These are phyloP conservation scores for Acacia crassicarpa DNA, from an alignment of 306 rosid species.

Conservation along the genomic window DNA sequence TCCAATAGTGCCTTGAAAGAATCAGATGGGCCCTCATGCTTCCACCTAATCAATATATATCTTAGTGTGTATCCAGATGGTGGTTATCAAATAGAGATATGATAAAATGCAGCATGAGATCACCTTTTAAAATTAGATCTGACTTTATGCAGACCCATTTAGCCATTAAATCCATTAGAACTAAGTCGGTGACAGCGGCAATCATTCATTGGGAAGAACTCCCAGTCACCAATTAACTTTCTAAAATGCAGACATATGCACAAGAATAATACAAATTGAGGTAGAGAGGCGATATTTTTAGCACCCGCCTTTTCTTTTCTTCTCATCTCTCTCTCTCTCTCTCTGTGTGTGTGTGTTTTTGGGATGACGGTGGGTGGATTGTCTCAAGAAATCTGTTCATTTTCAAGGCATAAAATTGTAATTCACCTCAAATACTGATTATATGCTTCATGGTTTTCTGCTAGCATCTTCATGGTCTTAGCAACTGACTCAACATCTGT, in stretches of 20 bases:
- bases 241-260: not conserved
- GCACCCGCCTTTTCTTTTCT: too few species aligned
- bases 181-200: not conserved
- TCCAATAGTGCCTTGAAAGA: constrained; percentile 97
- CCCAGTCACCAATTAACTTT: not conserved
- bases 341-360: too few species aligned
- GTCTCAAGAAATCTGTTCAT: not conserved
- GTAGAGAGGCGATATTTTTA: not conserved
- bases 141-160: not conserved
- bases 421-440: constrained; percentile 77
- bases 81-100: constrained; percentile 16
- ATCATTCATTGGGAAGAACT: not conserved
- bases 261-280: not conserved
- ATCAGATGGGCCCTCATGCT: constrained; percentile 92
- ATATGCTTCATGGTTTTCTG: constrained; percentile 78
- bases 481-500: constrained; percentile 71
- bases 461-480: constrained; percentile 69
- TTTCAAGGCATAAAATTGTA: not conserved
- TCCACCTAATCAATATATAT: constrained; percentile 72
- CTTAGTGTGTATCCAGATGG: constrained; percentile 24
- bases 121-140: constrained; percentile 9
- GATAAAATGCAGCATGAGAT: constrained; percentile 14
- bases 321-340: not conserved
- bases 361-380: not conserved
- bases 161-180: not conserved